Base-by-base conservation (phyloP, 2,329 filamentous ascomycete genomes). In the Byssochlamys sp. region DNA sequence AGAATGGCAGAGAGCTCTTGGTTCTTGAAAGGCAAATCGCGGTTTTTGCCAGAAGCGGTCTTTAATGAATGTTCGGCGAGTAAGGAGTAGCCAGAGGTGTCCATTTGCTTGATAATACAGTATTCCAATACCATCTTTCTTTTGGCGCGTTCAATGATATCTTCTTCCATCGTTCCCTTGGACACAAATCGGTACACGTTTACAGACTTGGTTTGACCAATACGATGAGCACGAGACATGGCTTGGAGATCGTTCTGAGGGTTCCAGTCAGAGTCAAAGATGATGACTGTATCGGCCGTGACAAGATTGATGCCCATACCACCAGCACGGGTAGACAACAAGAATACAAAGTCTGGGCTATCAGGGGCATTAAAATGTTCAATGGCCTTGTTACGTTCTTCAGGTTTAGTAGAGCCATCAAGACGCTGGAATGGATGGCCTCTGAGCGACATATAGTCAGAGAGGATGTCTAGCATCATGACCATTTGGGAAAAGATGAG, bases 401-500 rank as follows among this genome's bases (percentile, higher is more conserved):
- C 94, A 0, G 94, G 91, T 73, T 99, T 99, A 52, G 94, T 99
- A 0, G 91, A 94, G 78, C 94, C 94, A 69, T 99, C 94, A 59
- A 99, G 81, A 71, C 94, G 91, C 63, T 99, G 81, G 71, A 95
- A 99, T 68, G 88, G 82, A 64, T 95, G 81, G 53, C 87, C 88
- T 62, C 90, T 84, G 68, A 90, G 87, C 2, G 92, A 87, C 61
- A 99, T 76, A 72, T 95, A 99, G 72, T 99, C 94, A 67, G 99
- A 94, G 94, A 99, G 97, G 69, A 99, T 99, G 76, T 99, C 96
- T 94, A 99, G 99, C 71, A 99, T 99, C 61, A 95, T 91, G 3
- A 94, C 99, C 94, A 99, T 99, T 73, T 99, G 94, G 82, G 99
- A 99, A 83, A 99, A 99, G 89, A 99, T 97, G 72, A 99, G 81